These are phyloP conservation scores for Schizochytrium sp. DNA, from an alignment of 108 stramenopile species.

Conservation along the genomic window DNA sequence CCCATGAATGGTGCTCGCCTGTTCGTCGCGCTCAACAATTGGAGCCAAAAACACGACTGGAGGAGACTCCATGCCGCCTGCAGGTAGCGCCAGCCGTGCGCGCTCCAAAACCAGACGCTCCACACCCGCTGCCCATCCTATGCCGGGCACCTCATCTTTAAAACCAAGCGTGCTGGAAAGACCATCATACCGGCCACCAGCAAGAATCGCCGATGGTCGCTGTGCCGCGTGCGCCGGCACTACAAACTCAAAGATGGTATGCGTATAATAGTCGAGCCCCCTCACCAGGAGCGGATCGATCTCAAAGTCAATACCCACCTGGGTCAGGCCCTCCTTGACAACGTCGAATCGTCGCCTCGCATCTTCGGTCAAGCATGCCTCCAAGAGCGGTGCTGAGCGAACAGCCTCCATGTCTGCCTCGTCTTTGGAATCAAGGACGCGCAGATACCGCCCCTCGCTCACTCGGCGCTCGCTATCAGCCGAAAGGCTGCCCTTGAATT, in stretches of 20 bases:
- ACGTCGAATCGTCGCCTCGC: not conserved
- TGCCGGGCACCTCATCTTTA: not conserved
- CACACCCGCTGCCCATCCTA: not conserved
- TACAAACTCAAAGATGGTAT: not conserved
- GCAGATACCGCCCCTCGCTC: not conserved
- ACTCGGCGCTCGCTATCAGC: not conserved
- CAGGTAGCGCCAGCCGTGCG: not conserved
- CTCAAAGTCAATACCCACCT: not conserved
- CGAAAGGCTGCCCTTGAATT: not conserved
- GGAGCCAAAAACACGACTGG: not conserved
- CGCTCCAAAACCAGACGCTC: not conserved
- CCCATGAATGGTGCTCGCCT: not conserved
- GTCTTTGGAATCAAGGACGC: slow-evolving; percentile 3
- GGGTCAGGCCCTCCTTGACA: not conserved
- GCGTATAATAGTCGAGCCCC: slow-evolving; percentile 4
- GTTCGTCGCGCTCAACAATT: not conserved
- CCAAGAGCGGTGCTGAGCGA: not conserved
- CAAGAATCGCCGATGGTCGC: not conserved
- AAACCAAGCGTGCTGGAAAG: not conserved
- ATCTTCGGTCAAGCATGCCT: not conserved
- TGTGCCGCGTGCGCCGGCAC: not conserved
- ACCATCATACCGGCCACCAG: slow-evolving; percentile 4
- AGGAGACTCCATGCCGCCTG: not conserved
- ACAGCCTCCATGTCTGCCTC: not conserved
- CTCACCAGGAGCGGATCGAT: not conserved